Percentiles rank a stretch among this genome's conserved stretches.
Evolutionary conservation across 164 flowering plant species (phyloP).

Genomic region (Amborella trichopoda): DNA sequence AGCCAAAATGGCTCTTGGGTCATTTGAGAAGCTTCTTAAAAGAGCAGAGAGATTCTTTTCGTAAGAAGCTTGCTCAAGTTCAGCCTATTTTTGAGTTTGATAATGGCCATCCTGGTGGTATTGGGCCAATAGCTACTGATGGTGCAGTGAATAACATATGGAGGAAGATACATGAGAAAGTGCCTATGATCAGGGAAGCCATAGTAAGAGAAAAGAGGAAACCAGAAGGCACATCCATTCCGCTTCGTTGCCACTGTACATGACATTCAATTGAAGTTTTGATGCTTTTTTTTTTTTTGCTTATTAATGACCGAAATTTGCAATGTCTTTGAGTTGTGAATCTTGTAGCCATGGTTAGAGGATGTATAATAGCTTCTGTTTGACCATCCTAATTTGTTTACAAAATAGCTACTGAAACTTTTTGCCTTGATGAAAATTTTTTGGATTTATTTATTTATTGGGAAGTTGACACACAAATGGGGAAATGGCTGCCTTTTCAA

Average conservation of each 20-base stretch:
- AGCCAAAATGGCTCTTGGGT: constrained; percentile 56
- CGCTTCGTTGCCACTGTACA: constrained; percentile 74
- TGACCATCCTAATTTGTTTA: too few relatives aligned
- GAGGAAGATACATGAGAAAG: constrained; percentile 69
- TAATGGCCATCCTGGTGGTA: constrained; percentile 66
- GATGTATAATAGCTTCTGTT: too few relatives aligned
- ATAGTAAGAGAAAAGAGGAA: constrained; percentile 59
- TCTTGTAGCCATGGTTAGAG: too few relatives aligned
- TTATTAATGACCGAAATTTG: too few relatives aligned
- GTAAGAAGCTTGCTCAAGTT: constrained; percentile 51
- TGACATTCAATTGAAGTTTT: constrained; percentile 8
- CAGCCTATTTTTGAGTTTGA: constrained; percentile 67
- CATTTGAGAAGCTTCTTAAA: constrained; percentile 49
- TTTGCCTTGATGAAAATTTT: too few relatives aligned
- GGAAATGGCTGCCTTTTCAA: too few relatives aligned
- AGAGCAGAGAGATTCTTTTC: constrained; percentile 34
- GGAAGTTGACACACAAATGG: too few relatives aligned
- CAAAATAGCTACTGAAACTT: too few relatives aligned
- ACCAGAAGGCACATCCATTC: constrained; percentile 56
- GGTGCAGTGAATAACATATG: constrained; percentile 93
- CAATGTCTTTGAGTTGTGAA: too few relatives aligned
- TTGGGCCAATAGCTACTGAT: constrained; percentile 55
- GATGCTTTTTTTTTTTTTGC: constrained; percentile 1
- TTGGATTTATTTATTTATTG: too few relatives aligned
- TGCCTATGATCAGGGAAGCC: constrained; percentile 83